These are phyloP conservation scores for Triticum timopheevii DNA, from an alignment of 176 grass and related monocot genomes.

Conservation along the genomic window DNA sequence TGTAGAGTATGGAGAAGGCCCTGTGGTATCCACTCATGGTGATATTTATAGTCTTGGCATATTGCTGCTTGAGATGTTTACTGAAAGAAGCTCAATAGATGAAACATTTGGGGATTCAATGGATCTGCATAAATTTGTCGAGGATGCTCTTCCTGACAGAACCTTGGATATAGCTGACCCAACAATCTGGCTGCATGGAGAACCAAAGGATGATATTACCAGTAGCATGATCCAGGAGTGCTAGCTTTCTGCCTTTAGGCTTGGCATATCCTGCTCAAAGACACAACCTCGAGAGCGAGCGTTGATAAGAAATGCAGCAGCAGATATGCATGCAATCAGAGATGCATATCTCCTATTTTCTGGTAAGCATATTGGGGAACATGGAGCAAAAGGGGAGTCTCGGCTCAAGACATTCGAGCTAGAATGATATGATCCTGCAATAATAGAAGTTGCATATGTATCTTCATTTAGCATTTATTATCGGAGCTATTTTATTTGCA, in stretches of 20 bases:
- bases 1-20: constrained; percentile 14
- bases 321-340: not conserved
- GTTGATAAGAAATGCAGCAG: not conserved
- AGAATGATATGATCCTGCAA: constrained; percentile 7
- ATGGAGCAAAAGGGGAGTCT: not conserved
- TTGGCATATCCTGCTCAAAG: constrained; percentile 14
- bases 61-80: constrained; percentile 20
- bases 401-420: not conserved
- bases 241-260: not conserved
- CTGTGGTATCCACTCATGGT: not conserved
- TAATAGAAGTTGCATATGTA: not conserved
- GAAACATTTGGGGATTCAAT: not conserved
- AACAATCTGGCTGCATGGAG: not conserved
- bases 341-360: not conserved
- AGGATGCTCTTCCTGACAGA: not conserved
- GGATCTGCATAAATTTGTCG: not conserved
- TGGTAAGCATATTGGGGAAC: not conserved
- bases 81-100: not conserved
- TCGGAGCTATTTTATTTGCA: not conserved
- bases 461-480: not conserved
- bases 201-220: not conserved
- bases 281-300: not conserved
- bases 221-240: not conserved
- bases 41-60: constrained; percentile 17
- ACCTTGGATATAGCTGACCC: constrained; percentile 4